Base-by-base conservation (phyloP, 768 basidiomycete species). In the Cystofilobasidium bisporidii region DNA sequence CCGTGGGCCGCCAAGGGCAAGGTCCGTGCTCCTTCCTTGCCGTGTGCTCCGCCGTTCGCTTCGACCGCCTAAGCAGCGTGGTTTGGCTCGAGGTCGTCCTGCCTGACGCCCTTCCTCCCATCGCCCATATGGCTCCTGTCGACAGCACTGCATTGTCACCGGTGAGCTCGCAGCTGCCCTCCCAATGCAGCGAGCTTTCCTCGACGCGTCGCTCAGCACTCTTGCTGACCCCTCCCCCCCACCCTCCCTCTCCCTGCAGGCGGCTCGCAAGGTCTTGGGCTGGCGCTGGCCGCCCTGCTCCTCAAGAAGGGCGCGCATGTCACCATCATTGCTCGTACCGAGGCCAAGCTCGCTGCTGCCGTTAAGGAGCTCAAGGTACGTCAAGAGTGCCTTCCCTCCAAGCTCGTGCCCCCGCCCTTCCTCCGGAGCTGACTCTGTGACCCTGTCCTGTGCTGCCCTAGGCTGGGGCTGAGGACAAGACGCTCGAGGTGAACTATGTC, bases 131-230 rank as follows among this genome's bases (percentile, higher is more conserved):
- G 24, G 0, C 5, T 26, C 6, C 33, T 18, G 38, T 14, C 6
- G 5, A 5, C 68, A 93, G 91, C 88, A 91, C 72, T 84, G 85
- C 76, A 89, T 90, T 74, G 80, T 94, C 22, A 90, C 90, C 0
- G 91, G 91, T 2, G 91, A 88, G 3, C n/a, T n/a, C 60, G 36
- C 36, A 36, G 36, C 36, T 36, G 6, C 60, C 45, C 10, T 28
- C 32, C 28, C 30, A 14, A n/a, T 5, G 36, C 36, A 5, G 36
- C 6, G 60, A 41, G 8, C 15, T 28, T 24, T 15, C 20, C 24
- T n/a, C 47, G 47, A 24, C 47, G 47, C 47, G 8, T 41, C 43
- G 41, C n/a, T 26, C 40, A 26, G 36, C 48, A 36, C 28, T 12
- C 12, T 18, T 26, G 50, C 56, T 36, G 43, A 41, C 55, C 55